These are phyloP conservation scores for Puccinia horiana DNA, from an alignment of 1,284 basidiomycete genomes.

Conservation along the genomic window DNA sequence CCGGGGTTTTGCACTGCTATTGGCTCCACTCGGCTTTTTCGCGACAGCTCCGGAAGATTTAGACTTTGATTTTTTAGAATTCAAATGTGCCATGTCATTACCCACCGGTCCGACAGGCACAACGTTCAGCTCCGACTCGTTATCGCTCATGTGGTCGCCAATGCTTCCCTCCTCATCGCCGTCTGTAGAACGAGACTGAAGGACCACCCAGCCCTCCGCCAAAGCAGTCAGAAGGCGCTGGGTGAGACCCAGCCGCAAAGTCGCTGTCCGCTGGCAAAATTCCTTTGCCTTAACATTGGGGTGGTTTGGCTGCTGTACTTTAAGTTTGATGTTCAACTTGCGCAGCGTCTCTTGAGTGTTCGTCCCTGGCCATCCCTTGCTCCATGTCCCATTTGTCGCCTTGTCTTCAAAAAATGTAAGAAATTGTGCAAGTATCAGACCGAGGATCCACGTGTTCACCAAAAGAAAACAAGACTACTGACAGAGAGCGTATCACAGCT, in stretches of 20 bases:
- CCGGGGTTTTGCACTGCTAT: too few species aligned
- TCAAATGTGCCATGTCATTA: too few species aligned
- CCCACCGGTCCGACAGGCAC: too few species aligned
- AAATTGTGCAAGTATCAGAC: too few species aligned
- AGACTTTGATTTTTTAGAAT: too few species aligned
- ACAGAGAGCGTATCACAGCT: neutral
- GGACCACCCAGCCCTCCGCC: neutral
- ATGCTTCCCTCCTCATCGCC: too few species aligned
- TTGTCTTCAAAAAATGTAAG: neutral
- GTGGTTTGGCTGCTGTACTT: neutral
- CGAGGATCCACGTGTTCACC: neutral
- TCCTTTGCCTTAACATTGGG: neutral
- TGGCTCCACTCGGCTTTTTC: too few species aligned
- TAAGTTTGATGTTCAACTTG: neutral
- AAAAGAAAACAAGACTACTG: neutral
- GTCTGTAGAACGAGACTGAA: too few species aligned
- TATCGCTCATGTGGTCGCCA: too few species aligned
- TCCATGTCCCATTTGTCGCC: neutral
- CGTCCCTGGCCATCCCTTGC: neutral
- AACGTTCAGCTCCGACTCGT: too few species aligned
- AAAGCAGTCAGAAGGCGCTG: neutral
- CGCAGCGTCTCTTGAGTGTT: neutral
- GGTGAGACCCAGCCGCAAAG: neutral
- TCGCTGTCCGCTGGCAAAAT: neutral
- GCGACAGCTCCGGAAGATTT: too few species aligned